Conservation (phyloP, 164 flowering plant genomes). For the Euptelea pleiosperma region DNA sequence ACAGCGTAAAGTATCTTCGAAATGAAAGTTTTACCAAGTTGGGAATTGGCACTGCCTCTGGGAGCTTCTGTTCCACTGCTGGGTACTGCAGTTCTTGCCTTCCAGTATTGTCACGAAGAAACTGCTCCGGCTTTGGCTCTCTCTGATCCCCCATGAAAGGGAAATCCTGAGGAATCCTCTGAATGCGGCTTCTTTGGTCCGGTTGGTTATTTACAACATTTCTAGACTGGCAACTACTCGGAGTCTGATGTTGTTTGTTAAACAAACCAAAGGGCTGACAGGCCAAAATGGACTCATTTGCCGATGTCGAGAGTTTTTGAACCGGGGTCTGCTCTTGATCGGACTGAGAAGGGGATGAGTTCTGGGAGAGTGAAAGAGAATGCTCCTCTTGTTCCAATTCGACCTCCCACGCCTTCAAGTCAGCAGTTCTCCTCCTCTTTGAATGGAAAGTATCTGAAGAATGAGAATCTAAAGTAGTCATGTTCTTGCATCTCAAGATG, state of each 20-base stretch:
- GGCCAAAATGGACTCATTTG: conserved; percentile 13
- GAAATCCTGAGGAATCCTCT: conserved; percentile 24
- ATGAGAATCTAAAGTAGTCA: background rate
- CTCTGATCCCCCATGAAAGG: conserved; percentile 24
- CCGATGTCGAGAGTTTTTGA: conserved; percentile 14
- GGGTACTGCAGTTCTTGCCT: conserved; percentile 23
- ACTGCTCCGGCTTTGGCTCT: conserved; percentile 31
- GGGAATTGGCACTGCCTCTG: conserved; percentile 28
- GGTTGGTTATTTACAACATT: conserved; percentile 10
- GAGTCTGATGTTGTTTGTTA: conserved; percentile 24
- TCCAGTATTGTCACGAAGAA: conserved; percentile 21
- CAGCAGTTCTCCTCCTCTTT: conserved; percentile 54
- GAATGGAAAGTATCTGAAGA: conserved; percentile 44
- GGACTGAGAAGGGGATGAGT: conserved; percentile 82
- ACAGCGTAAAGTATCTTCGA: too few relatives aligned
- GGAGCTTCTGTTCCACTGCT: conserved; percentile 21
- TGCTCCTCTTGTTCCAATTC: conserved; percentile 81
- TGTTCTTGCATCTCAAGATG: background rate
- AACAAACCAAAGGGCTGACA: conserved; percentile 35
- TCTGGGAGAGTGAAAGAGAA: conserved; percentile 71
- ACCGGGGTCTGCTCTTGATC: conserved; percentile 69
- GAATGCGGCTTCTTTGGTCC: conserved; percentile 10
- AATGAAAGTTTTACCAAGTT: conserved; percentile 39
- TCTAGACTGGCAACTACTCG: conserved; percentile 19
- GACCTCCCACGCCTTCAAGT: conserved; percentile 35